phyloP scores from a whole-genome alignment of 2,329 filamentous ascomycete species.

The Aspergillus oerlinghausenensis region DNA sequence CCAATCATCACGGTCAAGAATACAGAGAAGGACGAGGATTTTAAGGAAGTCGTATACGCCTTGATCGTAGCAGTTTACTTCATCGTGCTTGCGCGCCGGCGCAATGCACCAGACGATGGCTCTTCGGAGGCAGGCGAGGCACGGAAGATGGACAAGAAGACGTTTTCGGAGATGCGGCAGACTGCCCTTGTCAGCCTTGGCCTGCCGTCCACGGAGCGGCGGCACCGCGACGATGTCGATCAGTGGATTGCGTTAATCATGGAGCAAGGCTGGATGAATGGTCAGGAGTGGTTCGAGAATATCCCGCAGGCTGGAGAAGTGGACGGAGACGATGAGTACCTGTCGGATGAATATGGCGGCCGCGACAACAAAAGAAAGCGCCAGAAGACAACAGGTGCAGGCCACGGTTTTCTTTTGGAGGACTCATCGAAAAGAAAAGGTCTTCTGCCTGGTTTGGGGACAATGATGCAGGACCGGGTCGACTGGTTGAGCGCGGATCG shows the following conservation, averaged over 20 bases:
- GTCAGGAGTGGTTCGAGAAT: conserved; percentile 64
- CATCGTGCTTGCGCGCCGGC: conserved; percentile 48
- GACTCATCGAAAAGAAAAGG: conserved; percentile 25
- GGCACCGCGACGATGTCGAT: conserved; percentile 52
- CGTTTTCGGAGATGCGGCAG: conserved; percentile 38
- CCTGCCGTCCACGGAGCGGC: conserved; percentile 40
- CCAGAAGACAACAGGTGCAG: conserved; percentile 12
- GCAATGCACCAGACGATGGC: conserved; percentile 18
- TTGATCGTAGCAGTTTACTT: conserved; percentile 43
- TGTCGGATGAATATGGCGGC: conserved; percentile 32
- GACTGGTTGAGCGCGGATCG: conserved; percentile 45
- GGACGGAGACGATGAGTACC: conserved; percentile 29
- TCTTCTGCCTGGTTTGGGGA: conserved; percentile 44
- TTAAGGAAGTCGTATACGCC: conserved; percentile 34
- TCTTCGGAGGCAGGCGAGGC: conserved; percentile 10
- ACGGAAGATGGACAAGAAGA: conserved; percentile 38
- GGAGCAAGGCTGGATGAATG: conserved; percentile 49
- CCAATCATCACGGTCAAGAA: conserved; percentile 40
- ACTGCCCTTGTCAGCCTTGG: conserved; percentile 34
- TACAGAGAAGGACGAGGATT: conserved; percentile 44
- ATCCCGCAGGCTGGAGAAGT: conserved; percentile 38
- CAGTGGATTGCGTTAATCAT: conserved; percentile 56
- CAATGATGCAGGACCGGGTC: conserved; percentile 48
- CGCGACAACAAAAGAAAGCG: conserved; percentile 26
- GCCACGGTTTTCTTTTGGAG: conserved; percentile 9